These are phyloP conservation scores for Cladophialophora exuberans DNA, from an alignment of 2,329 filamentous ascomycete genomes.

Conservation along the genomic window DNA sequence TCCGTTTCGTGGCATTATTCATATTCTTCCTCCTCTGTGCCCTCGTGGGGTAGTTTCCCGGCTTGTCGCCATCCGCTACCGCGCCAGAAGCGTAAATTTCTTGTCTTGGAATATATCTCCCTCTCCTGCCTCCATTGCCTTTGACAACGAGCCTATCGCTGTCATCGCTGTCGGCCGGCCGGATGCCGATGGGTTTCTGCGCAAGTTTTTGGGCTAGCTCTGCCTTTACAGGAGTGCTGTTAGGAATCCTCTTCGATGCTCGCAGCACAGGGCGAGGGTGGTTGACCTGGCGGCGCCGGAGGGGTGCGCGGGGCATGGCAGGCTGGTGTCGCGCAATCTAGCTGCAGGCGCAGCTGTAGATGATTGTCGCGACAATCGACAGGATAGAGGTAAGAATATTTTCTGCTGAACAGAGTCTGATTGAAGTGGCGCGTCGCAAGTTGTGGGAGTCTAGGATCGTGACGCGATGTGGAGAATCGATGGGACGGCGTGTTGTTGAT, in stretches of 20 bases:
- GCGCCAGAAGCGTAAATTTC: slow-evolving; percentile 34
- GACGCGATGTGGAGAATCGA: slow-evolving; percentile 5
- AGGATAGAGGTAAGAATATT: not conserved
- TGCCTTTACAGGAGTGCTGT: slow-evolving; percentile 22
- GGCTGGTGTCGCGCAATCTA: not conserved
- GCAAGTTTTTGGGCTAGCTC: slow-evolving; percentile 29
- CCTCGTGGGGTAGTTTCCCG: slow-evolving; percentile 29
- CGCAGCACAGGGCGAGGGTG: slow-evolving; percentile 20
- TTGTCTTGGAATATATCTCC: slow-evolving; percentile 21
- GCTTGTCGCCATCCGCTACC: slow-evolving; percentile 30
- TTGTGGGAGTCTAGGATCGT: not conserved
- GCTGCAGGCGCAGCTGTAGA: not conserved
- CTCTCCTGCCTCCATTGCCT: slow-evolving; percentile 24
- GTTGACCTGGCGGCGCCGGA: slow-evolving; percentile 26
- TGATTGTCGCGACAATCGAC: not conserved
- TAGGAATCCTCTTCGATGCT: slow-evolving; percentile 10
- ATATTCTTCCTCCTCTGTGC: slow-evolving; percentile 30
- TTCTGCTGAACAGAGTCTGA: not conserved
- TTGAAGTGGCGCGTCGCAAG: not conserved
- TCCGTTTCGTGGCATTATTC: slow-evolving; percentile 23
- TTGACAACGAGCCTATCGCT: slow-evolving; percentile 34
- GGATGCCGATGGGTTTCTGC: slow-evolving; percentile 27
- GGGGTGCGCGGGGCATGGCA: slow-evolving; percentile 31
- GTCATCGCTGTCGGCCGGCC: slow-evolving; percentile 33
- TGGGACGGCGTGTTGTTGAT: not conserved